phyloP scores from a whole-genome alignment of 2,329 filamentous ascomycete genomes.

The Sarocladium brachiariae region DNA sequence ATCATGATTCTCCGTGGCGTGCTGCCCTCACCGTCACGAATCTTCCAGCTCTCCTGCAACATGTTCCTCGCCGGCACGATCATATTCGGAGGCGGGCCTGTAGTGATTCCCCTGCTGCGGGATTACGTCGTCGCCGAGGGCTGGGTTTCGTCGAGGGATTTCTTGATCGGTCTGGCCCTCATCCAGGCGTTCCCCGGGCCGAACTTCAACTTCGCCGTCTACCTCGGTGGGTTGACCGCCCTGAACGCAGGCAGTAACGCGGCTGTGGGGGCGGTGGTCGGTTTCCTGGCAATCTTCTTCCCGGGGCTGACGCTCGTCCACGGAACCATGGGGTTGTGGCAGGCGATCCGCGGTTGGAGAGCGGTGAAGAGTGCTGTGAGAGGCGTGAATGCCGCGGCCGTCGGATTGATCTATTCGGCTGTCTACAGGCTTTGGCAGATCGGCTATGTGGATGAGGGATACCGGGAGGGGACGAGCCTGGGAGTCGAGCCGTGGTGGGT shows the following conservation, averaged over 20 bases:
- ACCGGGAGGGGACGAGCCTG: conserved; percentile 40
- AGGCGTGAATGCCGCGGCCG: conserved; percentile 50
- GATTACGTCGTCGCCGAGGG: conserved; percentile 59
- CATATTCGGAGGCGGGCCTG: conserved; percentile 58
- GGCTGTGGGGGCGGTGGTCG: conserved; percentile 37
- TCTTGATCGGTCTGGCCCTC: conserved; percentile 65
- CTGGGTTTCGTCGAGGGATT: conserved; percentile 65
- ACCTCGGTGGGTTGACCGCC: conserved; percentile 43
- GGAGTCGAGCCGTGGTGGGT: conserved; percentile 54
- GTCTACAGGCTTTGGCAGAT: conserved; percentile 55
- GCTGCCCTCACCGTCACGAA: conserved; percentile 32
- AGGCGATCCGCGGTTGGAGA: conserved; percentile 33
- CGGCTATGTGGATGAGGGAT: conserved; percentile 43
- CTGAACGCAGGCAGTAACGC: conserved; percentile 27
- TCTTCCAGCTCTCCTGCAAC: conserved; percentile 60
- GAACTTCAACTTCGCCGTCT: conserved; percentile 46
- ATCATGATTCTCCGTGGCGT: conserved; percentile 46
- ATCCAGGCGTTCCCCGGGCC: conserved; percentile 59
- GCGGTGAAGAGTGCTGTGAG: conserved; percentile 33
- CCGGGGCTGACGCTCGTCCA: conserved; percentile 39
- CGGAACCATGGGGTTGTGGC: conserved; percentile 46
- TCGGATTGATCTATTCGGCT: conserved; percentile 54
- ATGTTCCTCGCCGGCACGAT: conserved; percentile 68
- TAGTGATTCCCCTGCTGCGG: conserved; percentile 56
- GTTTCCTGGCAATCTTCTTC: conserved; percentile 41